These are phyloP conservation scores for Penicillium glabrum DNA, from an alignment of 2,329 filamentous ascomycete species.

Conservation along the genomic window DNA sequence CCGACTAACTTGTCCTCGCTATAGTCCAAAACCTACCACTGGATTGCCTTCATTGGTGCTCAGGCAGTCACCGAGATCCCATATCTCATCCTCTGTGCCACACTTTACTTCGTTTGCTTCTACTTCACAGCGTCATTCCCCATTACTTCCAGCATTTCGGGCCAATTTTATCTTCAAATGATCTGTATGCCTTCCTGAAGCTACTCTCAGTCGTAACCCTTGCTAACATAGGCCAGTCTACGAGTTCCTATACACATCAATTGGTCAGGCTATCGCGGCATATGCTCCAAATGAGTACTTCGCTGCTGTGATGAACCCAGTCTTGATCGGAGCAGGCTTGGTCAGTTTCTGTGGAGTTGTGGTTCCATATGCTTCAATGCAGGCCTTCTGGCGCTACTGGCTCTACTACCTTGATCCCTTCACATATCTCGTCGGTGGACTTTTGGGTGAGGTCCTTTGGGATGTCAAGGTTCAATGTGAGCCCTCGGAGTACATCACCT, in stretches of 20 bases:
- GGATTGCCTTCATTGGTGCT: slow-evolving; percentile 59
- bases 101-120: slow-evolving; percentile 54
- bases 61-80: slow-evolving; percentile 51
- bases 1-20: not conserved
- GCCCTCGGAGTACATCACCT: slow-evolving; percentile 31
- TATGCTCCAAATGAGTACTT: slow-evolving; percentile 63
- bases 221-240: slow-evolving; percentile 34
- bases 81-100: slow-evolving; percentile 46
- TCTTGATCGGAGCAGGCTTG: slow-evolving; percentile 51
- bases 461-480: slow-evolving; percentile 40
- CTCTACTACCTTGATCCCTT: slow-evolving; percentile 47
- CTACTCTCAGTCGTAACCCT: no score
- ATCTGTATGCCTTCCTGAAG: slow-evolving; percentile 28
- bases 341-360: slow-evolving; percentile 43
- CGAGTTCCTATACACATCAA: slow-evolving; percentile 44
- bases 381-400: slow-evolving; percentile 46
- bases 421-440: slow-evolving; percentile 43
- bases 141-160: slow-evolving; percentile 29
- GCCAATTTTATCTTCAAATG: slow-evolving; percentile 42
- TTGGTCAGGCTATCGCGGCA: slow-evolving; percentile 54
- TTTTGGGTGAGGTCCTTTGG: slow-evolving; percentile 40
- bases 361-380: slow-evolving; percentile 38
- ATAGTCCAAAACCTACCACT: slow-evolving; percentile 59
- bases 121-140: slow-evolving; percentile 58
- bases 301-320: slow-evolving; percentile 58